Evolutionary conservation across 768 basidiomycete genomes (phyloP), one percentile per base, ranked within the genome.

Genomic region (Tubosaeta sp.): DNA sequence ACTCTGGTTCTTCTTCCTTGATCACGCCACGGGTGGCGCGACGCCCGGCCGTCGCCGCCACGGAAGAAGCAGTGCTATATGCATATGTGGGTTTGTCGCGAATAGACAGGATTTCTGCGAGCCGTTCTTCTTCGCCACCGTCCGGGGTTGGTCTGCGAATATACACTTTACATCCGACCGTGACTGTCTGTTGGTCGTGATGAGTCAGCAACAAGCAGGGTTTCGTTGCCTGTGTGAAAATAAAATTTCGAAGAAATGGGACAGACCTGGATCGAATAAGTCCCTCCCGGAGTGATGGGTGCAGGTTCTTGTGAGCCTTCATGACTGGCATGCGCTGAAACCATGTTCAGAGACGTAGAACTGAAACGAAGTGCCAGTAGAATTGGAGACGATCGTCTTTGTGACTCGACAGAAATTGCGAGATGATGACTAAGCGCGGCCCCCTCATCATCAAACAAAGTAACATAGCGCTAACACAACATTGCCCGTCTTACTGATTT

Each of bases 111-210:
- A 99, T 87, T 74, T 99, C 97, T 13, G 95, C 97, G 48, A 94
- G 83, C 43, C 95, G 88, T 65, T 97, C 91, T 72, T 97, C 95
- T 43, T 75, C 72, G 60, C 83, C 75, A 42, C 87, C 91, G 61
- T 86, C 84, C 43, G 84, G 71, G 39, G 80, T 81, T 54, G 87
- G 85, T 58, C 95, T 86, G 39, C 82, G 83, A 59, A 95, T 91
- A 73, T 86, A 94, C 66, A 99, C 82, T 75, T 97, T 97, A 76
- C 95, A 97, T 51, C 97, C 97, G 62, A 94, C 89, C 54, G 83
- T 80, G 60, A 97, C 84, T 33, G 84, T 86, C 94, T 93, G 54
- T 53, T 26, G 22, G 42, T 42, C 27, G 54, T 72, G 62, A 67
- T 72, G 67, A 69, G 67, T 71, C 69, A 69, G 67, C 67, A 69